Evolutionary conservation across 176 grass and related monocot species (phyloP), one percentile per base, ranked within the genome.

Genomic region (Typha latifolia): DNA sequence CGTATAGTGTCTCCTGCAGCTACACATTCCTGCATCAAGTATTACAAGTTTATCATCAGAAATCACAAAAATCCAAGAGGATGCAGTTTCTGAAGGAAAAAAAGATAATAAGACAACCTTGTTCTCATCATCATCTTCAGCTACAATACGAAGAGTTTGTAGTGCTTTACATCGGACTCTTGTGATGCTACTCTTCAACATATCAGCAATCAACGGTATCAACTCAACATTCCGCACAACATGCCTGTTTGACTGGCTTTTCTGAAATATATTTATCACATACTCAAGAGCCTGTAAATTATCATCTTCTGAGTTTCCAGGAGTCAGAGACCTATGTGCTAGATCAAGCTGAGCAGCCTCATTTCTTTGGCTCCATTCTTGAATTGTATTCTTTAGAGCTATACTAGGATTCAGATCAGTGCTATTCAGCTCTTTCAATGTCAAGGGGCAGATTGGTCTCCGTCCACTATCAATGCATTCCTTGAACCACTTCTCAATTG

Each of bases 361-460:
- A 61, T 96, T 96, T 72, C 93, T 82, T 37, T 89, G 70, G 64
- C 65, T 91, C 93, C 93, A 96, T 82, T 96, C 93, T 86, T 84
- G 75, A 75, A 96, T 96, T 34, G 88, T 89, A 62, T 86, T 96
- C 64, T 66, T 72, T 48, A 96, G 78, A 48, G 93, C 92, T 77
- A 96, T 84, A 64, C 93, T 96, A 23, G 88, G 88, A 49, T 82
- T 96, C 37, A 96, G 80, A 5, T 91, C 88, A 47, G 78, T 88
- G 69, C 68, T 89, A 65, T 47, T 84, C 23, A 91, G 67, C 62
- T 91, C 93, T 72, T 85, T 87, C 48, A 47, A 51, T 80, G 93
- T 92, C 68, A 92, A 51, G 66, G 93, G 93, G 63, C 93, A 97
- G 22, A 76, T 71, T 77, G 80, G 80, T 63, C 64, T 83, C 78